Evolutionary conservation across 2,329 filamentous ascomycete species (phyloP).

Genomic region (Botryotinia globosa): DNA sequence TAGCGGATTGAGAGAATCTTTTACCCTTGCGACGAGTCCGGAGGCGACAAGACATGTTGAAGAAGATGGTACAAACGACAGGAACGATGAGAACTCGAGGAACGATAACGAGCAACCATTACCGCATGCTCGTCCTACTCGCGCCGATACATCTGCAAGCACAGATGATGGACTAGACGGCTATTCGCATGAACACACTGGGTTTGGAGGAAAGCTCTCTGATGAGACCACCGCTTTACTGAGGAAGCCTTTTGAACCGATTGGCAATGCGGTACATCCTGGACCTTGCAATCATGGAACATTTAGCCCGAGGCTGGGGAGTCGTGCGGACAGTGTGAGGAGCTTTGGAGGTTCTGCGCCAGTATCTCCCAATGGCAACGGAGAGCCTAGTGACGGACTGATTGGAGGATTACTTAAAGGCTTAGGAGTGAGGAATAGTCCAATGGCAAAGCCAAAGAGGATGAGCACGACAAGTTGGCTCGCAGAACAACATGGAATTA

Average conservation of each 20-base stretch:
- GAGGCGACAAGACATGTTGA: conserved; percentile 9
- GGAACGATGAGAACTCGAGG: neutral
- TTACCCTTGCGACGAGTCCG: conserved; percentile 31
- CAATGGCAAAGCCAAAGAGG: conserved; percentile 49
- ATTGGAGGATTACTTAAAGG: conserved; percentile 31
- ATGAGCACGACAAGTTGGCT: conserved; percentile 71
- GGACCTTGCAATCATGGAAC: conserved; percentile 67
- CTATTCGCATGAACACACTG: conserved; percentile 14
- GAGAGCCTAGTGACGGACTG: conserved; percentile 27
- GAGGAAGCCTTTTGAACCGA: conserved; percentile 40
- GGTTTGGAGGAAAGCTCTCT: conserved; percentile 26
- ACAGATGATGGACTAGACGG: conserved; percentile 25
- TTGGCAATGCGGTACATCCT: conserved; percentile 32
- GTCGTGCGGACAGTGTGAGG: conserved; percentile 32
- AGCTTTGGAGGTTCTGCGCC: conserved; percentile 31
- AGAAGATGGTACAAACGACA: conserved; percentile 27
- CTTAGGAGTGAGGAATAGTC: conserved; percentile 29
- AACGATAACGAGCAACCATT: conserved; percentile 18
- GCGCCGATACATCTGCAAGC: conserved; percentile 22
- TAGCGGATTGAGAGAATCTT: conserved; percentile 35
- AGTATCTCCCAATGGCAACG: conserved; percentile 19
- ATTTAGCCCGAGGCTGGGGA: conserved; percentile 64
- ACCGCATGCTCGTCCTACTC: conserved; percentile 29
- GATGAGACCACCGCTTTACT: conserved; percentile 55
- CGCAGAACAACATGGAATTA: conserved; percentile 69